Conservation (phyloP, 192 early-diverging fungal genomes). For the Umbelopsis sp. region DNA sequence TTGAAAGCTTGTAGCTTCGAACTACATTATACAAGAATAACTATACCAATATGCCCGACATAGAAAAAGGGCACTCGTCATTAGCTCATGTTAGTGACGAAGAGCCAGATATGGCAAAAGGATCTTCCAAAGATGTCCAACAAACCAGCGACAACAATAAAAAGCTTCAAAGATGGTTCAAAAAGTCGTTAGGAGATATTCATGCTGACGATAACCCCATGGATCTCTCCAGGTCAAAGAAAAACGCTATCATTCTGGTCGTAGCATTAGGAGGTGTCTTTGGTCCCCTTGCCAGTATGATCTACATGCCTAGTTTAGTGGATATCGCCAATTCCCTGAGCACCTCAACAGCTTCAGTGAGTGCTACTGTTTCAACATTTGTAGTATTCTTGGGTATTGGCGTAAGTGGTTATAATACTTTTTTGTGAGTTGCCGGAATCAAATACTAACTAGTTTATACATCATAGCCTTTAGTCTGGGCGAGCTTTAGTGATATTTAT, state of each 20-base stretch:
- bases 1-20: not conserved
- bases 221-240: not conserved
- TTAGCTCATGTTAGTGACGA: not conserved
- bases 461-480: conserved; percentile 29
- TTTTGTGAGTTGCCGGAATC: not conserved
- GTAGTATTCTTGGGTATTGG: conserved; percentile 23
- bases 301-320: conserved; percentile 24
- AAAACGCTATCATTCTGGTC: conserved; percentile 12
- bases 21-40: not conserved
- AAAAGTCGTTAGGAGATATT: not conserved
- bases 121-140: not conserved
- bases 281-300: conserved; percentile 20
- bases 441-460: not conserved
- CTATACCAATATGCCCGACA: not conserved
- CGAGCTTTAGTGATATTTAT: conserved; percentile 23
- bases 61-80: not conserved
- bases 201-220: not conserved
- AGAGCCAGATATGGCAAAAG: not conserved
- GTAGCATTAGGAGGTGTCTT: conserved; percentile 16
- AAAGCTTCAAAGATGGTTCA: not conserved
- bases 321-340: conserved; percentile 2
- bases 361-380: conserved; percentile 10
- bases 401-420: not conserved
- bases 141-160: not conserved
- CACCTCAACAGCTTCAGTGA: conserved; percentile 16